A percentile compares a stretch with the other conserved stretches of the same genome.
Evolutionary conservation across 306 rosid genomes (phyloP).

Genomic region (Trichosanthes cucumerina): DNA sequence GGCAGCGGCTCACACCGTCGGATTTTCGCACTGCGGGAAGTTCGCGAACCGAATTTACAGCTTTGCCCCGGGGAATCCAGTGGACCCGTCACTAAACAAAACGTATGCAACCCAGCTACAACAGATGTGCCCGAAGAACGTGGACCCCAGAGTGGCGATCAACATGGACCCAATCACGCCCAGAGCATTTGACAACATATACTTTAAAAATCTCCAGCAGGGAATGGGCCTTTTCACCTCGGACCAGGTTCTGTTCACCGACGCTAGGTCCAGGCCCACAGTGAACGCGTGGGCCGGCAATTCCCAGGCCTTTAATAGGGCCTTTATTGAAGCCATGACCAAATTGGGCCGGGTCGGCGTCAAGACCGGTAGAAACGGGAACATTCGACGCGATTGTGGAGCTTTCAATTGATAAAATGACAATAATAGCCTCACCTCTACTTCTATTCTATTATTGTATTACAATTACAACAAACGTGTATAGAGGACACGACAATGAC

Average conservation of each 20-base stretch:
- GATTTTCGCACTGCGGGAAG: slow-evolving; percentile 48
- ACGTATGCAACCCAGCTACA: slow-evolving; percentile 29
- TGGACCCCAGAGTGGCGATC: slow-evolving; percentile 47
- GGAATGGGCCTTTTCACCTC: slow-evolving; percentile 53
- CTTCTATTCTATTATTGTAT: slow-evolving; percentile 6
- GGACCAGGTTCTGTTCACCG: slow-evolving; percentile 46
- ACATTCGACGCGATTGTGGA: slow-evolving; percentile 42
- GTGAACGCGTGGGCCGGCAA: slow-evolving; percentile 35
- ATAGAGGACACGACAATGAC: neutral
- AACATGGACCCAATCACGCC: slow-evolving; percentile 61
- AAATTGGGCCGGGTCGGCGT: slow-evolving; percentile 61
- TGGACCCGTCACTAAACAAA: slow-evolving; percentile 36
- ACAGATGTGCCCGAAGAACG: slow-evolving; percentile 45
- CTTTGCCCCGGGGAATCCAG: slow-evolving; percentile 20
- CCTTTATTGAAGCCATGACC: slow-evolving; percentile 42
- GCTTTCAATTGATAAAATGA: slow-evolving; percentile 28
- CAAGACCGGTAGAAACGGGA: slow-evolving; percentile 35
- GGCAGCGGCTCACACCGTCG: slow-evolving; percentile 60
- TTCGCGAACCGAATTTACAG: slow-evolving; percentile 40
- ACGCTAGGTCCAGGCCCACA: slow-evolving; percentile 32
- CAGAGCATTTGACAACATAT: slow-evolving; percentile 30
- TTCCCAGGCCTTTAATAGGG: slow-evolving; percentile 22
- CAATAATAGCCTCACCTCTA: neutral
- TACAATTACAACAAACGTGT: neutral
- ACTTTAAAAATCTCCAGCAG: slow-evolving; percentile 39